These are phyloP conservation scores for Lathyrus tuberosus DNA, from an alignment of 306 rosid species.

Conservation along the genomic window DNA sequence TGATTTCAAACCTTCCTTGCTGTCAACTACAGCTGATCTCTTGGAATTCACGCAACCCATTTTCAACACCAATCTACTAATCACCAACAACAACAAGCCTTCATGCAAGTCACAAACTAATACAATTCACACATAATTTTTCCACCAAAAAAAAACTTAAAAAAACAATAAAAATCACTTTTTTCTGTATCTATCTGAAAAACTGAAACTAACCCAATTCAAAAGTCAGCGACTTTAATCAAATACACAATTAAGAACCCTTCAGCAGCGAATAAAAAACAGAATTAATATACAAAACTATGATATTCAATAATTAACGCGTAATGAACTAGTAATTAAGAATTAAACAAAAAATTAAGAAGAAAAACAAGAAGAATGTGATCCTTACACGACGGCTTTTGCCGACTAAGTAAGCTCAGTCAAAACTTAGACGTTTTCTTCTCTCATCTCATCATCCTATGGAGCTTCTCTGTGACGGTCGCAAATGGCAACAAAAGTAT, in stretches of 20 bases:
- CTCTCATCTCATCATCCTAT: background rate
- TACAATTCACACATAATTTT: background rate
- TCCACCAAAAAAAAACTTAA: background rate
- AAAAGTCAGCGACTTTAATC: conserved; percentile 41
- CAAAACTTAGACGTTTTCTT: background rate
- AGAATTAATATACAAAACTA: background rate
- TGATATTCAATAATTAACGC: background rate
- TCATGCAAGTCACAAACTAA: conserved; percentile 40
- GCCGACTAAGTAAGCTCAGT: conserved; percentile 17
- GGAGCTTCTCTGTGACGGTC: background rate
- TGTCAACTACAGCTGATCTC: conserved; percentile 68
- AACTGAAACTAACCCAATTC: conserved; percentile 40
- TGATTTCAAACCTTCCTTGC: conserved; percentile 55
- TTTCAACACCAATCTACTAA: conserved; percentile 31
- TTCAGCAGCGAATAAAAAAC: background rate
- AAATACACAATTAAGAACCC: conserved; percentile 39
- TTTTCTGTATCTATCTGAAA: conserved; percentile 29
- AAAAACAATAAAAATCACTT: background rate
- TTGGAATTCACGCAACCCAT: conserved; percentile 80
- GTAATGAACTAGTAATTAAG: background rate
- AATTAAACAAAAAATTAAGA: background rate
- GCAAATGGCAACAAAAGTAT: background rate
- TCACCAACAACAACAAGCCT: too few species aligned
- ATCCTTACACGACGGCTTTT: conserved; percentile 12
- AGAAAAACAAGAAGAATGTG: background rate